Percentiles rank a stretch among this genome's conserved stretches.
Evolutionary conservation across 305 asterid genomes (phyloP).

Genomic region (Solanum hybrid): DNA sequence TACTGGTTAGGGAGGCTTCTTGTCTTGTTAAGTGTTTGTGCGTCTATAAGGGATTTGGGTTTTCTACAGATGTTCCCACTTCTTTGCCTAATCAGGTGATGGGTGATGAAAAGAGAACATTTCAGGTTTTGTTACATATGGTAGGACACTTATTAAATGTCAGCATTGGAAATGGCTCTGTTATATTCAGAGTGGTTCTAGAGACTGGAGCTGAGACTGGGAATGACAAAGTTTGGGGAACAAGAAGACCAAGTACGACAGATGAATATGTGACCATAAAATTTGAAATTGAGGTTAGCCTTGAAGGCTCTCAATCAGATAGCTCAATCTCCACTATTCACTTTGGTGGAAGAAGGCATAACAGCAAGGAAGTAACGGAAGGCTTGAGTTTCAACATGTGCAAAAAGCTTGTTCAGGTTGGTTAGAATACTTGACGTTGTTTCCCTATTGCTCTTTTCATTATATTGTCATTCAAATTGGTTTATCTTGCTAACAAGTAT

Average conservation of each 20-base stretch:
- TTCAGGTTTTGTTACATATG: conserved; percentile 41
- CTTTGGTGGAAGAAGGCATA: conserved; percentile 22
- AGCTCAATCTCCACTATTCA: conserved; percentile 15
- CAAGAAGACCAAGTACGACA: conserved; percentile 19
- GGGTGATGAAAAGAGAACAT: conserved; percentile 37
- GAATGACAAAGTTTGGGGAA: conserved; percentile 18
- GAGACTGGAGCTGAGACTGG: conserved; percentile 21
- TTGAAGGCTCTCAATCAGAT: conserved; percentile 25
- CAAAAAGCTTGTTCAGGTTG: conserved; percentile 41
- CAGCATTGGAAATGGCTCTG: conserved; percentile 21
- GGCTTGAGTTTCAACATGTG: conserved; percentile 42
- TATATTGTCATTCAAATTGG: neutral
- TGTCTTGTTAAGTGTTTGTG: conserved; percentile 33
- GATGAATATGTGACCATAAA: conserved; percentile 23
- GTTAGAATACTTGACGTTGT: conserved; percentile 10
- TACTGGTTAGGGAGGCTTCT: conserved; percentile 29
- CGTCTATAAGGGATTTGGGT: conserved; percentile 22
- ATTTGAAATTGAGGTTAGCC: conserved; percentile 32
- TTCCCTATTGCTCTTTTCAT: neutral
- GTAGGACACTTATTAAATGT: conserved; percentile 31
- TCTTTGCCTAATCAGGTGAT: conserved; percentile 32
- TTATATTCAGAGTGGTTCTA: conserved; percentile 21
- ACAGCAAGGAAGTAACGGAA: conserved; percentile 25
- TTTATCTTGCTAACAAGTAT: neutral
- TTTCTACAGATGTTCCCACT: conserved; percentile 18